Conservation (phyloP, 1,139 yeast species). For the Sugiyamaella novakii region DNA sequence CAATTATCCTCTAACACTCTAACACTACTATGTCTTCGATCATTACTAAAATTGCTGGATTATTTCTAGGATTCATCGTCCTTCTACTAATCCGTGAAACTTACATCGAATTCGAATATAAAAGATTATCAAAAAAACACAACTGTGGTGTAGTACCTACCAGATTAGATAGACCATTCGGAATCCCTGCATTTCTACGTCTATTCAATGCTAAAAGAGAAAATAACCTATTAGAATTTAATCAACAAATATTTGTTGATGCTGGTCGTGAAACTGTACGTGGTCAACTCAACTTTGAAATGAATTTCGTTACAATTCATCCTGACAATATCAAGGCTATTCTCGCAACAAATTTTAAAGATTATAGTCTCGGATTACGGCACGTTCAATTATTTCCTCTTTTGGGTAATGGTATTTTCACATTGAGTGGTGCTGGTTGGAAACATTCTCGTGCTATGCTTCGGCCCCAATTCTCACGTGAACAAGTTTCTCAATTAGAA, state of each 20-base stretch:
- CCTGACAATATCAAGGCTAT: slow-evolving; percentile 50
- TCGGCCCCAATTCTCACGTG: slow-evolving; percentile 61
- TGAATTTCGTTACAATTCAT: slow-evolving; percentile 45
- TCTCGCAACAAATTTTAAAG: slow-evolving; percentile 49
- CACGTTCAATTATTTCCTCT: slow-evolving; percentile 47
- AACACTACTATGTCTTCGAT: no score
- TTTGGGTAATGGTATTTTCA: slow-evolving; percentile 61
- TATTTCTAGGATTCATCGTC: background rate
- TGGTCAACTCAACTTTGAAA: slow-evolving; percentile 19
- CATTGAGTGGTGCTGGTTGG: slow-evolving; percentile 60
- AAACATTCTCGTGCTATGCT: slow-evolving; percentile 59
- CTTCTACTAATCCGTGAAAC: slow-evolving; percentile 15
- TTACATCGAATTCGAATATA: slow-evolving; percentile 4
- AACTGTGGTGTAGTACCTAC: slow-evolving; percentile 19
- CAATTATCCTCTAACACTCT: no score
- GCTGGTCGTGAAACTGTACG: slow-evolving; percentile 23
- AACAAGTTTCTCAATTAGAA: slow-evolving; percentile 55
- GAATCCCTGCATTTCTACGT: slow-evolving; percentile 22
- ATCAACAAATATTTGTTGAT: slow-evolving; percentile 1
- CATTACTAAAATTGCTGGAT: background rate
- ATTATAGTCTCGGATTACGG: slow-evolving; percentile 55
- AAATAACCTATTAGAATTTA: slow-evolving; percentile 16
- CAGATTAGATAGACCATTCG: slow-evolving; percentile 26
- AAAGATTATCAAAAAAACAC: slow-evolving; percentile 5
- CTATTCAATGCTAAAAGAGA: slow-evolving; percentile 18